A percentile compares a stretch with the other conserved stretches of the same genome.
These are phyloP conservation scores for Penicillium coprophilum DNA, from an alignment of 495 filamentous ascomycete species.

Conservation along the genomic window DNA sequence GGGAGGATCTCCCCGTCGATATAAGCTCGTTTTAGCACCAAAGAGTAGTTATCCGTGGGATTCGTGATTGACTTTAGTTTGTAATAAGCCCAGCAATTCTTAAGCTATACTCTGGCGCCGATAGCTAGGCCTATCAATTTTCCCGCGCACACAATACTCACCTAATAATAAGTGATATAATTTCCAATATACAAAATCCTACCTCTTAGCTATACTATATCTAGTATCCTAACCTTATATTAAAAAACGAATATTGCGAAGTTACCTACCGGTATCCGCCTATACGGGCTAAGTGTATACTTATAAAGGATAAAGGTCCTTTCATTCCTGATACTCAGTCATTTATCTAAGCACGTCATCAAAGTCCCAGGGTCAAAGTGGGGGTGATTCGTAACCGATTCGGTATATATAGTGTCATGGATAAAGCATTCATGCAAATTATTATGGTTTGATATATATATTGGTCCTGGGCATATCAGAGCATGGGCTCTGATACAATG, in stretches of 20 bases:
- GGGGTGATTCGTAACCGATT: no score
- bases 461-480: no score
- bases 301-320: conserved; percentile 32
- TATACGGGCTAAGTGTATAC: conserved; percentile 29
- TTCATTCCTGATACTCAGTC: no score
- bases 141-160: conserved; percentile 33
- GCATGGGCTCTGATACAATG: no score
- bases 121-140: conserved; percentile 17
- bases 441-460: no score
- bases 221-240: conserved; percentile 39
- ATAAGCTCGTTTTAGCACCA: conserved; percentile 18
- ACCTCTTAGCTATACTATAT: conserved; percentile 42
- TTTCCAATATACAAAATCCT: conserved; percentile 32
- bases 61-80: conserved; percentile 21
- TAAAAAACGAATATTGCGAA: conserved; percentile 34
- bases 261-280: conserved; percentile 21
- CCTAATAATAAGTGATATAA: conserved; percentile 39
- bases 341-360: no score
- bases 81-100: conserved; percentile 19
- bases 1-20: conserved; percentile 15
- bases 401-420: no score
- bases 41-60: conserved; percentile 17
- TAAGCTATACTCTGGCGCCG: conserved; percentile 21
- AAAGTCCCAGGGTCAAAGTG: no score
- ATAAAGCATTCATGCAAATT: no score